Percentiles rank a stretch among this genome's conserved stretches.
Evolutionary conservation across 2,329 filamentous ascomycete species (phyloP).

Genomic region (Sodiomyces alkalinus): DNA sequence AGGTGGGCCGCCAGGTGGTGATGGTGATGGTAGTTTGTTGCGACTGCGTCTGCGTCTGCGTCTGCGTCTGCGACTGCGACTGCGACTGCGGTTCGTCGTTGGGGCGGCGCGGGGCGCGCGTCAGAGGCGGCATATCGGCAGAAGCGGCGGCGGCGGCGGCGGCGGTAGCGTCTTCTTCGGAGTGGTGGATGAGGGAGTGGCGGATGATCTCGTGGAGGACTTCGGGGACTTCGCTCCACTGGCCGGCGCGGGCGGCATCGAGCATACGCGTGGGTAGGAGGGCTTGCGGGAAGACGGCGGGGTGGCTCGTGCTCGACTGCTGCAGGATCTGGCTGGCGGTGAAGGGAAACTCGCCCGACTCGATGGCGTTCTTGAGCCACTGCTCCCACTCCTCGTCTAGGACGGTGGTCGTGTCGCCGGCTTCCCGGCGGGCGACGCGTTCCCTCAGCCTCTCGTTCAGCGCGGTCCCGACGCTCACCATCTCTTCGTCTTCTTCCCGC

Average conservation of each 20-base stretch:
- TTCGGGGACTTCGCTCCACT: slow-evolving; percentile 43
- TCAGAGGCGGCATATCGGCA: slow-evolving; percentile 2
- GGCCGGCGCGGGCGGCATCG: slow-evolving; percentile 36
- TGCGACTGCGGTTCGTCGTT: neutral
- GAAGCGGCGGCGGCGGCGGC: slow-evolving; percentile 2
- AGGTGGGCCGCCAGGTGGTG: slow-evolving; percentile 10
- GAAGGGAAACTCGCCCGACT: slow-evolving; percentile 40
- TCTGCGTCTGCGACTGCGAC: too few species aligned
- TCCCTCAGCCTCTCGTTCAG: slow-evolving; percentile 51
- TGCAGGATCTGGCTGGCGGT: slow-evolving; percentile 26
- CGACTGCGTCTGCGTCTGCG: too few species aligned
- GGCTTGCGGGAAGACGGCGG: slow-evolving; percentile 13
- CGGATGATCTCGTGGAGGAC: slow-evolving; percentile 37
- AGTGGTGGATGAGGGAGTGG: slow-evolving; percentile 27
- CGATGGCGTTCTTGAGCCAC: slow-evolving; percentile 56
- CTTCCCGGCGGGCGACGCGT: slow-evolving; percentile 46
- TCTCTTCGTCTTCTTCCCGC: slow-evolving; percentile 35
- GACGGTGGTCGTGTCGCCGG: slow-evolving; percentile 39
- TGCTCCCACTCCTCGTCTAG: slow-evolving; percentile 62
- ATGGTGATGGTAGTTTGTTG: slow-evolving; percentile 5
- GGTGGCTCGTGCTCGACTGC: slow-evolving; percentile 17
- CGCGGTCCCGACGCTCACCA: slow-evolving; percentile 44
- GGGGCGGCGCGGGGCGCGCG: slow-evolving; percentile 2
- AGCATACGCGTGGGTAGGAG: slow-evolving; percentile 37
- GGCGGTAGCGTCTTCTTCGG: slow-evolving; percentile 23